A percentile compares a stretch with the other conserved stretches of the same genome.
phyloP scores from a whole-genome alignment of 2,329 filamentous ascomycete genomes.

The Fusarium guadeloupense region DNA sequence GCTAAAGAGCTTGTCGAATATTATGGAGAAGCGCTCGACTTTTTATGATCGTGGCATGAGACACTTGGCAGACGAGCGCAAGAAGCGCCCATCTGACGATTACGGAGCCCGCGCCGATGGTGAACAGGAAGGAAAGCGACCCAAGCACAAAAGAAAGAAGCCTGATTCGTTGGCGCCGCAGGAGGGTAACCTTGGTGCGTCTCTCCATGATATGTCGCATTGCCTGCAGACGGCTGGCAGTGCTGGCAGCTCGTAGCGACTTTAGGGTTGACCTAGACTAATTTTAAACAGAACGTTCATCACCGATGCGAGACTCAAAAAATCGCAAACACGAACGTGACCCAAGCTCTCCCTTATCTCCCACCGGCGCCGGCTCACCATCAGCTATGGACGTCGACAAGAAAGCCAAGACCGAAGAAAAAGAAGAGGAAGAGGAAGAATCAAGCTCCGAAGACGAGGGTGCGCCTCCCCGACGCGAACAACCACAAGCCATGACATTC shows the following conservation, averaged over 20 bases:
- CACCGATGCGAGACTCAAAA: slow-evolving; percentile 63
- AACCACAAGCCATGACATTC: slow-evolving; percentile 86
- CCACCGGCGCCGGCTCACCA: slow-evolving; percentile 60
- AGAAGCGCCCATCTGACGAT: slow-evolving; percentile 68
- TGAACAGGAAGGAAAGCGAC: slow-evolving; percentile 63
- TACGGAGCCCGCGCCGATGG: slow-evolving; percentile 57
- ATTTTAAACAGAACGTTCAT: slow-evolving; percentile 59
- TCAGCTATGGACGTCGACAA: slow-evolving; percentile 68
- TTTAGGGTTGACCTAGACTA: slow-evolving; percentile 10
- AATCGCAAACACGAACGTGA: slow-evolving; percentile 60
- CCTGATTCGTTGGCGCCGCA: slow-evolving; percentile 69
- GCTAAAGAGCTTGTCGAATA: slow-evolving; percentile 70
- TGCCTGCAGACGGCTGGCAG: background rate
- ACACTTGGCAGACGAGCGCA: slow-evolving; percentile 71
- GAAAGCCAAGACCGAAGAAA: slow-evolving; percentile 53
- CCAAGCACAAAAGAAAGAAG: slow-evolving; percentile 83
- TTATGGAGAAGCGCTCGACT: slow-evolving; percentile 72
- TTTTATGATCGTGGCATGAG: slow-evolving; percentile 79
- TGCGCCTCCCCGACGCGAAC: slow-evolving; percentile 68
- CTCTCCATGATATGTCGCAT: background rate
- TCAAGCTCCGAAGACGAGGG: slow-evolving; percentile 68
- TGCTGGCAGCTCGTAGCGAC: slow-evolving; percentile 12
- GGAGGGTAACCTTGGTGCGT: slow-evolving; percentile 46
- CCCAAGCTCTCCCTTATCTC: slow-evolving; percentile 68
- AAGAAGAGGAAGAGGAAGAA: slow-evolving; percentile 51